Conservation (phyloP, 1,139 yeast species). For the Saccharomyces pastorianus region DNA sequence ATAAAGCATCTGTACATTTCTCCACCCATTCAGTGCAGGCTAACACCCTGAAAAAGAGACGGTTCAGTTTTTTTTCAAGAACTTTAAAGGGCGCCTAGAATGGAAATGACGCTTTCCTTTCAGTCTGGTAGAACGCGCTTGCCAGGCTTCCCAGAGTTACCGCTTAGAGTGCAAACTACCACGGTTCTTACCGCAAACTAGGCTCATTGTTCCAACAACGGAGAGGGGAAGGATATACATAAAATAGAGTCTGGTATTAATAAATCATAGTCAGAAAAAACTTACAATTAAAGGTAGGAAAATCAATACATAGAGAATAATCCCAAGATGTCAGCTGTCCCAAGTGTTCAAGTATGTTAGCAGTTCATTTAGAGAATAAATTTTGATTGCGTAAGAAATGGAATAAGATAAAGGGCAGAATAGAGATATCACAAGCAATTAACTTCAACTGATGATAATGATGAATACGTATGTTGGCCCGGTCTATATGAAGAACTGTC, state of each 20-base stretch:
- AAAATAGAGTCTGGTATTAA: not conserved
- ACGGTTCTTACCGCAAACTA: not conserved
- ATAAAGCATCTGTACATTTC: too few species aligned
- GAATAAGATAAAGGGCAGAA: not conserved
- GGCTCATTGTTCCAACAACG: not conserved
- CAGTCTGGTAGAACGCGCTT: too few species aligned
- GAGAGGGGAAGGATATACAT: slow-evolving; percentile 1
- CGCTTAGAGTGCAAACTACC: not conserved
- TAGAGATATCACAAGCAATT: not conserved
- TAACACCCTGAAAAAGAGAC: not conserved
- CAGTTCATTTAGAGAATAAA: slow-evolving; percentile 25
- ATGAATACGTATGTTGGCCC: not conserved
- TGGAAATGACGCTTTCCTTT: too few species aligned
- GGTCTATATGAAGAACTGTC: too few species aligned
- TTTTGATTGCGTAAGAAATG: not conserved
- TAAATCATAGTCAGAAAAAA: not conserved
- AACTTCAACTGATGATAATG: not conserved
- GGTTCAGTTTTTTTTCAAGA: not conserved
- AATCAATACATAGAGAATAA: slow-evolving; percentile 9
- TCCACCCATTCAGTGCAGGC: too few species aligned
- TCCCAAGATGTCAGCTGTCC: slow-evolving; percentile 44
- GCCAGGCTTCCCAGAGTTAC: not conserved
- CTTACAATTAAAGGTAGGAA: not conserved
- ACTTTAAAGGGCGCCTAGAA: not conserved
- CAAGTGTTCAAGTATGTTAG: slow-evolving; percentile 56